Base-by-base conservation (phyloP, 116 monocot species). In the Phalaenopsis hybrid region DNA sequence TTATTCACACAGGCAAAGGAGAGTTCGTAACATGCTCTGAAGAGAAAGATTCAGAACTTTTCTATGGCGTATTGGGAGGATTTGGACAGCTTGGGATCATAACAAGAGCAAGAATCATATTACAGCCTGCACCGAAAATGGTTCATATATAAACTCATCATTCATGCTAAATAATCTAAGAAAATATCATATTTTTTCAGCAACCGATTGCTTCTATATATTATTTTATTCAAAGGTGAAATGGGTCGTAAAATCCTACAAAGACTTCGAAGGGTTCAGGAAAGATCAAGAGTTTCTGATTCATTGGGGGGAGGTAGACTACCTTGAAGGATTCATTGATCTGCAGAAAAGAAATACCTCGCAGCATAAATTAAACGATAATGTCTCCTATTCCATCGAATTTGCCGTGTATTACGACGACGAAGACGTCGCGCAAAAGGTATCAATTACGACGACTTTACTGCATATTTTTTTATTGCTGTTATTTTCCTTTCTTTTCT, bases 31-130 rank as follows among this genome's bases (percentile, higher is more conserved):
- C 82, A 49, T 89, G 89, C 75, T 89, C 84, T 6, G 23, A 49
- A 44, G 37, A 58, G 20, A 28, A 20, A 68, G 82, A 86, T 44
- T 70, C 87, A 25, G 87, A 87, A 8, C 77, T 89, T 63, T 89
- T 89, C 81, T 79, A 87, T 76, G 89, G 79, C 28, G 83, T 82
- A 44, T 48, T 89, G n/a, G 89, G 87, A 75, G 89, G 89, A 7
- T 82, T 89, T 10, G 89, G 89, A 43, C 86, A 89, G 82, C 81
- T 89, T 73, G 89, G 89, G 2, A 86, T 89, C 74, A 87, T 89
- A 76, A 89, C 89, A 34, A 89, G 87, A 78, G 89, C 89, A 11
- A 84, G 85, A 73, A 83, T 89, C 41, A 12, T 77, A 17, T 33
- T 89, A 10, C 18, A 81, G 20, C 46, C 44, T 69, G 89, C 86